Base-by-base conservation (phyloP, 163 green algal species). In the Volvox carteri region DNA sequence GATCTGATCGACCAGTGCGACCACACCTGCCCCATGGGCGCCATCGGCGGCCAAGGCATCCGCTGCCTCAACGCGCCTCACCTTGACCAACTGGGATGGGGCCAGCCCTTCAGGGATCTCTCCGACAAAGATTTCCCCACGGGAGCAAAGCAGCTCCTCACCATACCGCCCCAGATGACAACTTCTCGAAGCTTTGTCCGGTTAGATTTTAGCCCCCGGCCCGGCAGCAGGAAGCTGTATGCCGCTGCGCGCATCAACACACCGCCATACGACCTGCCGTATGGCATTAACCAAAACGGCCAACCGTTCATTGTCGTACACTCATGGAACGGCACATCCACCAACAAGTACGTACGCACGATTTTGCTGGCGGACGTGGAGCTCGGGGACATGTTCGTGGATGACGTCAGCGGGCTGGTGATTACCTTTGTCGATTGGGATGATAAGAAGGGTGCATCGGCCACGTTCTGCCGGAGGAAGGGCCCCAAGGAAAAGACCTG, bases 11-110 rank as follows among this genome's bases (percentile, higher is more conserved):
- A 79, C 46, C 81, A 79, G 81, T 79, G 65, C 81, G 81, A 87
- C 67, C 60, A 78, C 81, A 79, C 81, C 8, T 87, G 81, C n/a
- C 41, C 65, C 33, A 87, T 87, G 81, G 81, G 81, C 46, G 67
- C 46, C 2, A 30, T 35, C 1, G 65, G 60, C 42, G 50, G 50
- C 23, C 81, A 79, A 33, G 78, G 78, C 42, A 86, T 86, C 42
- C 78, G 78, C 78, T 87, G 81, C 81, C 39, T 54, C 39, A 78
- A 78, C 70, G 70, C 70, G 16, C 70, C 70, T 37, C 70, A 78
- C 70, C 21, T 56, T 0, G 78, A 46, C 44, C 81, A 80, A 44
- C 73, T 80, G 42, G 73, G 73, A 14, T 80, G 73, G 73, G 73
- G 73, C 42, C 73, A 65, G 44, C 73, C 73, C 23, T 65, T 62